A percentile compares a stretch with the other conserved stretches of the same genome.
These are phyloP conservation scores for Stachybotrys elegans DNA, from an alignment of 2,329 filamentous ascomycete genomes.

Conservation along the genomic window DNA sequence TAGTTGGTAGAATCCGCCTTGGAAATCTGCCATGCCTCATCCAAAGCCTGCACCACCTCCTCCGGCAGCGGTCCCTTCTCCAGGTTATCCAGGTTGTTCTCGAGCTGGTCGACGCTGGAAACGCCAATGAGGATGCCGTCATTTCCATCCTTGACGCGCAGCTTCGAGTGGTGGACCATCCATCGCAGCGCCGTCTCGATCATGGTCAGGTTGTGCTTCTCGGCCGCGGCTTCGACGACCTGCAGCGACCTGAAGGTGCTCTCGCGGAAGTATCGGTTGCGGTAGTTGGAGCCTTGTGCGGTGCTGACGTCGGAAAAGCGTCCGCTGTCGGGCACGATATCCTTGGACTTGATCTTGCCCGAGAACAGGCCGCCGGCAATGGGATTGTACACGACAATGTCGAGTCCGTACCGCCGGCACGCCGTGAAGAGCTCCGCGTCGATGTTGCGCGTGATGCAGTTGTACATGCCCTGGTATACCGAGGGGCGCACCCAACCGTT, in stretches of 20 bases:
- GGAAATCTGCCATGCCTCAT: constrained; percentile 70
- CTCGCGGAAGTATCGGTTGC: constrained; percentile 68
- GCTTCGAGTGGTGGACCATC: constrained; percentile 64
- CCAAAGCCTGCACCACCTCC: constrained; percentile 68
- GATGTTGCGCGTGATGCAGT: constrained; percentile 69
- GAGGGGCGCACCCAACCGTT: constrained; percentile 78
- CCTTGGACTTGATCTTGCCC: constrained; percentile 68
- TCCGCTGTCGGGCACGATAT: constrained; percentile 58
- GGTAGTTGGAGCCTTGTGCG: constrained; percentile 51
- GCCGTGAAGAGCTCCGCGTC: constrained; percentile 70
- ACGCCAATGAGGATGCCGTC: constrained; percentile 59
- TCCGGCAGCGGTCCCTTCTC: constrained; percentile 70
- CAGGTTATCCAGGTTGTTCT: constrained; percentile 51
- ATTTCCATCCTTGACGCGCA: constrained; percentile 46
- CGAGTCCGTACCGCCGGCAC: constrained; percentile 70
- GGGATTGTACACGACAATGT: constrained; percentile 79
- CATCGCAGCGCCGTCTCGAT: constrained; percentile 72
- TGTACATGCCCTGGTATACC: constrained; percentile 87
- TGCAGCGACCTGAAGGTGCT: constrained; percentile 57
- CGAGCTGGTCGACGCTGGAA: constrained; percentile 52
- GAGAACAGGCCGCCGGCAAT: constrained; percentile 76
- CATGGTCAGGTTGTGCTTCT: constrained; percentile 63
- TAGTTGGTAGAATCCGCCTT: constrained; percentile 53
- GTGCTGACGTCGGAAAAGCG: constrained; percentile 60
- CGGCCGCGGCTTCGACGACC: constrained; percentile 61